Evolutionary conservation across 2,329 filamentous ascomycete species (phyloP), one percentile per base, ranked within the genome.

Genomic region (Colletotrichum orbiculare): DNA sequence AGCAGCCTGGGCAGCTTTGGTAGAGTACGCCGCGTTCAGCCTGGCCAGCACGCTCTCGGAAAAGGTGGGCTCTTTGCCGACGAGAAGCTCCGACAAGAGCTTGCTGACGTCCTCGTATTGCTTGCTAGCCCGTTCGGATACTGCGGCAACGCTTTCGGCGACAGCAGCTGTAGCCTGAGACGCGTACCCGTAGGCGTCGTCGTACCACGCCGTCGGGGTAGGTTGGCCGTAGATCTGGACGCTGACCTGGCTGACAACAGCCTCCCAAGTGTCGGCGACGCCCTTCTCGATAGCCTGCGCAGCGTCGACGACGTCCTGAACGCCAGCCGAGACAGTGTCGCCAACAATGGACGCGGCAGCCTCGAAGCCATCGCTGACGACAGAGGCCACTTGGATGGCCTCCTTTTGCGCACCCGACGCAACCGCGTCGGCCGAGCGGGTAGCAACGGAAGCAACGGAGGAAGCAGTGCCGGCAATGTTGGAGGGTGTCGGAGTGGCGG

Each of bases 1-100:
- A 10, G 82, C 82, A 8, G 84, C 80, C 1, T 83, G 87, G 0
- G 87, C 83, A 2, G 85, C 79, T 1, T 88, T 90, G 0, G 89
- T 92, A 33, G 88, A 87, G 72, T 95, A 96, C 0, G 88, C 91
- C 3, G 86, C 89, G 60, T 87, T 86, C 11, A 97, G 83, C 55
- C 91, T 87, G 56, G 82, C 87, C 77, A 93, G 88, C 3, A 95
- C 90, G 64, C 91, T 94, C 72, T 96, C 91, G 0, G 90, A 94
- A 71, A 93, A 96, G 12, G 89, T 88, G 0, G 92, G 89, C 73
- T 96, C 93, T 75, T 90, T 93, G 57, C 91, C 93, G 45, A 85
- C 79, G 12, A 97, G 82, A 1, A 96, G 81, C 75, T 96, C 93
- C 2, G 90, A 91, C 12, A 97, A 84, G 2, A 96, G 84, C 11